Conservation (phyloP, 2,329 filamentous ascomycete species). For the Exophiala phaeomuriformis region DNA sequence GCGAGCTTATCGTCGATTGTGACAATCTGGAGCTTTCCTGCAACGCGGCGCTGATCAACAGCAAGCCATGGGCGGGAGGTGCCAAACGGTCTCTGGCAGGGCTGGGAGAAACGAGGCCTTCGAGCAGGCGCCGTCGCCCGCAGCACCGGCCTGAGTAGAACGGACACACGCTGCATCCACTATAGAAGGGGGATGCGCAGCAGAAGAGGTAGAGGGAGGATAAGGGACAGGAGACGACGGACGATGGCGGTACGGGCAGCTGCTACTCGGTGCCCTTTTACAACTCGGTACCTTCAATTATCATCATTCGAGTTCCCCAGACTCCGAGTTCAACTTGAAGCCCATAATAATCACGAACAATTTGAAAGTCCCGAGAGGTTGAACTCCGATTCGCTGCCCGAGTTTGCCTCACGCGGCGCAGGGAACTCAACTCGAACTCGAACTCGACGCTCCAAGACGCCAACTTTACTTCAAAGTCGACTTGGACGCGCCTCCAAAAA, state of each 20-base stretch:
- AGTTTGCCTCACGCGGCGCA: too few relatives aligned
- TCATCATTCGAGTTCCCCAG: too few relatives aligned
- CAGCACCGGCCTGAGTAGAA: conserved; percentile 9
- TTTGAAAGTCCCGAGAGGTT: too few relatives aligned
- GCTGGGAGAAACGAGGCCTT: not conserved
- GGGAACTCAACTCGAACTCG: not conserved
- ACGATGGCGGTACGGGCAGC: not conserved
- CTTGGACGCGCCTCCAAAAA: not conserved
- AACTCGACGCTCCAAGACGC: not conserved
- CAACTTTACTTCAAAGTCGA: not conserved
- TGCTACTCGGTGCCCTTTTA: not conserved
- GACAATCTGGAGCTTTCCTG: conserved; percentile 12
- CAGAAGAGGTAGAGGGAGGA: not conserved
- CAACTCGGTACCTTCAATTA: not conserved
- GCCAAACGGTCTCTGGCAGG: not conserved
- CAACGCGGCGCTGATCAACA: conserved; percentile 4
- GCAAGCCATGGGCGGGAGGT: conserved; percentile 1
- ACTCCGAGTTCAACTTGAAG: too few relatives aligned
- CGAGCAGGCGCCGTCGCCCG: conserved; percentile 5
- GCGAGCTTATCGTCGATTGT: conserved; percentile 21
- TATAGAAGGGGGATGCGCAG: not conserved
- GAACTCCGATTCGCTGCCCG: too few relatives aligned
- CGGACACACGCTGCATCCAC: conserved; percentile 12
- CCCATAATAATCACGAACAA: too few relatives aligned
- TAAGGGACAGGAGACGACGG: not conserved